Conservation (phyloP, 2,329 filamentous ascomycete species). For the Paecilomyces niveus region DNA sequence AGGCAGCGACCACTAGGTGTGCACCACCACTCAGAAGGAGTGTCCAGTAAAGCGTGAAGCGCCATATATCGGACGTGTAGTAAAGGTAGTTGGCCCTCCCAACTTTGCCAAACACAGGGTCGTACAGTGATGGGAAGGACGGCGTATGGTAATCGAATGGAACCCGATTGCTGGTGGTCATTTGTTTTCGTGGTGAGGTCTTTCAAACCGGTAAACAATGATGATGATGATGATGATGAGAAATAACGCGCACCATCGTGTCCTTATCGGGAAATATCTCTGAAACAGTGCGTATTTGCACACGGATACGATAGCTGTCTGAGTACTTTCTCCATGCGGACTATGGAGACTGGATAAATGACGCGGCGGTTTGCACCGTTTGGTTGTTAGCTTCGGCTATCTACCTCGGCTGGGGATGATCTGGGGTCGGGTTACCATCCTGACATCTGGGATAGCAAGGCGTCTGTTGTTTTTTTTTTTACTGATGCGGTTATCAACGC, state of each 20-base stretch:
- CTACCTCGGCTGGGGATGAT: slow-evolving; percentile 12
- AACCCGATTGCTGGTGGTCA: slow-evolving; percentile 29
- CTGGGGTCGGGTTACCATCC: slow-evolving; percentile 16
- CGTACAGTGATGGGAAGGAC: slow-evolving; percentile 74
- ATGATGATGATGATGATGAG: background rate
- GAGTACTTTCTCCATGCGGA: no score
- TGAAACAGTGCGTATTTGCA: background rate
- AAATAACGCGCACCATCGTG: background rate
- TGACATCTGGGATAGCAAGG: background rate
- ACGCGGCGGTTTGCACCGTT: slow-evolving; percentile 24
- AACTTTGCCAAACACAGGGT: slow-evolving; percentile 54
- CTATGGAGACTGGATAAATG: background rate
- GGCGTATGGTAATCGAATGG: slow-evolving; percentile 60
- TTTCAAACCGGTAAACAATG: background rate
- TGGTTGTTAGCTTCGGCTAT: slow-evolving; percentile 7
- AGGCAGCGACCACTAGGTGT: slow-evolving; percentile 63
- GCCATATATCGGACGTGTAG: slow-evolving; percentile 70
- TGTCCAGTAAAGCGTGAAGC: slow-evolving; percentile 83
- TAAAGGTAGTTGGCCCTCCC: slow-evolving; percentile 61
- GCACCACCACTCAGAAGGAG: slow-evolving; percentile 69
- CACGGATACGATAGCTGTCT: background rate
- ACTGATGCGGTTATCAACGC: slow-evolving; percentile 2
- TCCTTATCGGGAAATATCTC: background rate
- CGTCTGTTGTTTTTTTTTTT: background rate
- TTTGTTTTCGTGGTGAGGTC: background rate